Evolutionary conservation across 2,329 filamentous ascomycete genomes (phyloP), one percentile per base, ranked within the genome.

Genomic region (Sclerotinia trifoliorum): DNA sequence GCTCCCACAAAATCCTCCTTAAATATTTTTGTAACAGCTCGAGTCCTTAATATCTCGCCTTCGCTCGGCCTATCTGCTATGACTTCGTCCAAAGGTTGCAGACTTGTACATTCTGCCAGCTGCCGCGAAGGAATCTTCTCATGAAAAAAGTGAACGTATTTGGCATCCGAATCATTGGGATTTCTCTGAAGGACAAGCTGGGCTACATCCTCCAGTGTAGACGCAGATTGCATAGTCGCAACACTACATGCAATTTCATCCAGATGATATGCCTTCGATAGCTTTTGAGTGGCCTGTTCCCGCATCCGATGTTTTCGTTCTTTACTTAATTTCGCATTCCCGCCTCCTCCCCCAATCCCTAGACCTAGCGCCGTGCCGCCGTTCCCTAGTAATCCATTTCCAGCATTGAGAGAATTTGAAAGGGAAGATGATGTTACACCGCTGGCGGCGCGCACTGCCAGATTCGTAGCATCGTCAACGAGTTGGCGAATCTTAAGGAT

Each of bases 61-160:
- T 93, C 88, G 56, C 81, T 83, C 1, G 90, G 87, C 26, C 85
- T 80, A 52, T 87, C 84, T 17, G 81, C 80, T 69, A 94, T 88
- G 67, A 94, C 86, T 49, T 91, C 85, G 76, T 88, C 83, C 71
- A 96, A 78, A 5, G 88, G 83, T 65, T 85, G 80, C 68, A 94
- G 79, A 70, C 86, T 89, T 11, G 91, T 94, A 73, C 85, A 88
- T 74, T 92, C 86, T 48, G 88, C 90, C 77, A 95, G 81, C 77
- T 90, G 88, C 54, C 90, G 82, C 52, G 88, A 90, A 1, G 91
- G 90, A 35, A 95, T 94, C 84, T 94, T 95, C 79, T 96, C 91
- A 79, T 94, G 91, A 78, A 96, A 96, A 80, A 94, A 95, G 77
- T 95, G 90, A n/a, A 95, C 92, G 77, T 95, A 95, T 78, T 90